Base-by-base conservation (phyloP, 306 rosid genomes). In the Cucurbita argyrosperma region DNA sequence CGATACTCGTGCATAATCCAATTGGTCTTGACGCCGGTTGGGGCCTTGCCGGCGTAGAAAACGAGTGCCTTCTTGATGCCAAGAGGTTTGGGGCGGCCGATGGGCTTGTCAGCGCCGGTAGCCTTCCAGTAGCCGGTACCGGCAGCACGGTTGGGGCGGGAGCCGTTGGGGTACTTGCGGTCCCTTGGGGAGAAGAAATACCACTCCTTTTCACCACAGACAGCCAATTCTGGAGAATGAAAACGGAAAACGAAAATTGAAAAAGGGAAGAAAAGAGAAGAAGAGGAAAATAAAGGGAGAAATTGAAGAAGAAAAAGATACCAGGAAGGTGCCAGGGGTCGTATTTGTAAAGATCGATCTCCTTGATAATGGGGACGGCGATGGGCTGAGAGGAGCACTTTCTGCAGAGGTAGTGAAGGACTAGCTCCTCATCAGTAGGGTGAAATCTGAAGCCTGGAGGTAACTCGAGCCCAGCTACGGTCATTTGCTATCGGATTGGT, bases 1-100 rank as follows among this genome's bases (percentile, higher is more conserved):
- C 99, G 96, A 76, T 94, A 94, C 74, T 94, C 99, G 7, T 94
- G 99, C 99, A 94, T 94, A 64, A 94, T 94, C 98, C 98, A 94
- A 59, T 94, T 94, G 54, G 98, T 94, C 52, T 94, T 94, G n/a
- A 89, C 54, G 1, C 98, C 98, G 54, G 51, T 82, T 0, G 98
- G 97, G 4, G 98, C 97, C 80, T 94, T 94, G 0, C 98, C 98
- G 0, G 94, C 89, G 54, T 94, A 94, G 78, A 94, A 94, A 0
- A 94, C 98, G 0, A 94, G 88, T 0, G 98, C 97, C 78, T 94
- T 94, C 73, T 94, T 94, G 0, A 94, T 94, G 30, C 98, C 98
- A 13, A 90, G 84, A 0, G 97, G 6, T 66, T 89, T 90, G 9
- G 96, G 94, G 69, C 86, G 87, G 14, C 98, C 96, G 2, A 94